These are phyloP conservation scores for Taphrina pruni DNA, from an alignment of 1,139 yeast species.

Conservation along the genomic window DNA sequence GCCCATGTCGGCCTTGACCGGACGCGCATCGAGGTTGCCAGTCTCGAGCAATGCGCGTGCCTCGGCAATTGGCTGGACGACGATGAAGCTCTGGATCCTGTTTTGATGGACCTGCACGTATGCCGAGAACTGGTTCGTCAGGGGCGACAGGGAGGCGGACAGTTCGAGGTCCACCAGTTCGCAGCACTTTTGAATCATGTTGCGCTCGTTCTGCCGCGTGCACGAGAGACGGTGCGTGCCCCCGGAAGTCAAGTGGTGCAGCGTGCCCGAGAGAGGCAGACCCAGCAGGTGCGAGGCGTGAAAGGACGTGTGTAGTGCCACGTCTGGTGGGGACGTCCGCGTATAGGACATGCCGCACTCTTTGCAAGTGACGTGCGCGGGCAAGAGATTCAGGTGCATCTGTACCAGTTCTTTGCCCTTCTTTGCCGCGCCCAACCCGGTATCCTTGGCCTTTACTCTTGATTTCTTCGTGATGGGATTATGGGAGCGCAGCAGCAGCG, in stretches of 20 bases:
- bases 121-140: slow-evolving; percentile 8
- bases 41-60: slow-evolving; percentile 4
- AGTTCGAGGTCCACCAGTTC: slow-evolving; percentile 35
- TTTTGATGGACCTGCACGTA: slow-evolving; percentile 3
- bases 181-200: slow-evolving; percentile 25
- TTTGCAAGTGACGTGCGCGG: slow-evolving; percentile 35
- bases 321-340: slow-evolving; percentile 20
- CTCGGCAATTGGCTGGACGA: slow-evolving; percentile 12
- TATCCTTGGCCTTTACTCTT: not conserved
- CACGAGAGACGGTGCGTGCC: slow-evolving; percentile 15
- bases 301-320: slow-evolving; percentile 20
- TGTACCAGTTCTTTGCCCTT: slow-evolving; percentile 25
- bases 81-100: slow-evolving; percentile 24
- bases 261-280: slow-evolving; percentile 1
- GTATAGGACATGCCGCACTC: slow-evolving; percentile 39
- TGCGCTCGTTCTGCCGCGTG: slow-evolving; percentile 8
- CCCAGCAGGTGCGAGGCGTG: slow-evolving; percentile 26
- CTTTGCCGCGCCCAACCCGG: not conserved
- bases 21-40: slow-evolving; percentile 3
- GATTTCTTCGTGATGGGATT: slow-evolving; percentile 1
- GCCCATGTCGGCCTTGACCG: slow-evolving; percentile 16
- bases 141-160: slow-evolving; percentile 25
- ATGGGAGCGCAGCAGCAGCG: slow-evolving; percentile 11
- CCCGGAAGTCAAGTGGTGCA: not conserved
- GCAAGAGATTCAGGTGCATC: slow-evolving; percentile 35